Evolutionary conservation across 148 eudicot species (phyloP), one percentile per base, ranked within the genome.

Genomic region (Persicaria maculosa): DNA sequence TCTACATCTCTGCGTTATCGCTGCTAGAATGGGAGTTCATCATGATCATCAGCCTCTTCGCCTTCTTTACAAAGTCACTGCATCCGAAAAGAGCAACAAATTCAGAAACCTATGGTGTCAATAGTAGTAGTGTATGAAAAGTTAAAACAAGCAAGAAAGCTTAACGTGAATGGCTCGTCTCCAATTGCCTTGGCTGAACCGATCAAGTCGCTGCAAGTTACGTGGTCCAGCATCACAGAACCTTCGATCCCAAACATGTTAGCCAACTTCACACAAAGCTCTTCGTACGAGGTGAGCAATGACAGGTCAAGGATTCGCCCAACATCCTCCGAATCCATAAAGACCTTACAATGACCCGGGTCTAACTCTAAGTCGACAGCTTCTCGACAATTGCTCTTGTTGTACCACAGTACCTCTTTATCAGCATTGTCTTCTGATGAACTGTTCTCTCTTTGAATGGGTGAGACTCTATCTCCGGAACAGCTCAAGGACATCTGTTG

Each of bases 11-110:
- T 31, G 40, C 40, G 40, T 31, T 31, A 31, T 31, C 40, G 40
- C 40, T 31, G 40, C 40, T 31, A 31, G 40, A 31, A 31, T 31
- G 40, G 40, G 40, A 31, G 40, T 31, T 31, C 81, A 77, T 79
- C 71, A 81, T 47, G 77, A 91, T 89, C 44, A 90, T 91, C 86
- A 93, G 77, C 77, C 91, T 91, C 82, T 81, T 87, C 43, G 90
- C 88, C 43, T 85, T 87, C 85, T 83, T 88, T 57, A 76, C 78
- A 65, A 91, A 93, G 44, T 89, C 89, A 80, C 98, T 91, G 95
- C 86, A 79, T 69, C 64, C 65, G 43, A 47, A 47, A 48, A 47
- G 17, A 8, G 15, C 15, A 19, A 31, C 45, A 65, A 67, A 2
- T 40, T 67, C 62, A 19, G 40, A 31, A 31, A 31, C 40, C 40